phyloP scores from a whole-genome alignment of 2,329 filamentous ascomycete species.

The Aspergillus persii region DNA sequence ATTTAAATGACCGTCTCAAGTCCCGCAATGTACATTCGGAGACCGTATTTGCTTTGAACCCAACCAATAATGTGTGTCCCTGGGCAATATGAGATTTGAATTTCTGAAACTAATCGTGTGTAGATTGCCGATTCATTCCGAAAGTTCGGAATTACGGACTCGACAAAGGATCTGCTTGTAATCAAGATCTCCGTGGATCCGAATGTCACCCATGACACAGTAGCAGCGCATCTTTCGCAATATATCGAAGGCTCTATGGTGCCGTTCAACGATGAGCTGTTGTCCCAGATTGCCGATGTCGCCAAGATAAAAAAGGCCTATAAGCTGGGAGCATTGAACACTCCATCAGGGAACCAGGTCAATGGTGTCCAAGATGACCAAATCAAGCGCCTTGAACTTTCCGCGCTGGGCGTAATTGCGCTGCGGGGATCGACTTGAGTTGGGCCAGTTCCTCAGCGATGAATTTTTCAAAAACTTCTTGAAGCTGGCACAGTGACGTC shows the following conservation, averaged over 20 bases:
- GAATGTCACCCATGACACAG: conserved; percentile 46
- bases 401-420: conserved; percentile 75
- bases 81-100: conserved; percentile 2
- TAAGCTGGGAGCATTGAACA: conserved; percentile 67
- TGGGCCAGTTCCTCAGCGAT: neutral
- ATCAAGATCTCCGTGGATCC: conserved; percentile 69
- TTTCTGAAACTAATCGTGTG: conserved; percentile 15
- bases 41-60: conserved; percentile 74
- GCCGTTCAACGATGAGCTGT: conserved; percentile 61
- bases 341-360: conserved; percentile 26
- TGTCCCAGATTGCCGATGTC: conserved; percentile 62
- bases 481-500: neutral
- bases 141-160: conserved; percentile 74
- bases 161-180: conserved; percentile 70
- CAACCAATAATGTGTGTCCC: conserved; percentile 72
- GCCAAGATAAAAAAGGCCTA: conserved; percentile 78
- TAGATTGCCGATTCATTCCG: conserved; percentile 92
- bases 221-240: conserved; percentile 59
- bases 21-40: conserved; percentile 88
- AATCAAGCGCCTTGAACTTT: conserved; percentile 55
- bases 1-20: conserved; percentile 61
- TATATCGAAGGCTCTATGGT: conserved; percentile 62
- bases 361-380: conserved; percentile 23
- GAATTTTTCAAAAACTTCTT: neutral
- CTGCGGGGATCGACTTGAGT: conserved; percentile 58